phyloP scores from a whole-genome alignment of 176 grass and related monocot species.

The Elymus sibiricus region DNA sequence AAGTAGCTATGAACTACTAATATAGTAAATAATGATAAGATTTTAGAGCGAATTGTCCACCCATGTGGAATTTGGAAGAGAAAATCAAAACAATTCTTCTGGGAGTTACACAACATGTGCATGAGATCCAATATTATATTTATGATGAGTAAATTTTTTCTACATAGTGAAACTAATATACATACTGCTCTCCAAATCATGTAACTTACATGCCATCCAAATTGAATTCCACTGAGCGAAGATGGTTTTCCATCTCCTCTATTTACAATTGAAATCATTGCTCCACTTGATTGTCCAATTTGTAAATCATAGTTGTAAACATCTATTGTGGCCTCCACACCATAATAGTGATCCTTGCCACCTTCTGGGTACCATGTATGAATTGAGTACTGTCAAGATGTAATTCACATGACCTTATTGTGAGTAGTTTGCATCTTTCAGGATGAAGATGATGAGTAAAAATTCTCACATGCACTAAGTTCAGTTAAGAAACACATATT shows the following conservation, averaged over 20 bases:
- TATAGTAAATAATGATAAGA: background rate
- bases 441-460: background rate
- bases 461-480: background rate
- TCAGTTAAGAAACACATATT: background rate
- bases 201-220: conserved; percentile 1
- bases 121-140: background rate
- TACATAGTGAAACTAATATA: background rate
- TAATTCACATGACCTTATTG: background rate
- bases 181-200: background rate
- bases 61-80: background rate
- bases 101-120: background rate
- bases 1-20: background rate
- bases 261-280: background rate
- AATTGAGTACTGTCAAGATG: background rate
- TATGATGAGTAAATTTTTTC: background rate
- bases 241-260: conserved; percentile 5
- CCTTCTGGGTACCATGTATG: background rate
- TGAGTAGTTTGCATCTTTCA: background rate
- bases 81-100: background rate
- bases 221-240: background rate
- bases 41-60: background rate
- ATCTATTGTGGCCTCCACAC: background rate
- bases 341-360: background rate
- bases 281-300: background rate
- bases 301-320: background rate